These are phyloP conservation scores for Macrocybe gigantea DNA, from an alignment of 768 basidiomycete genomes.

Conservation along the genomic window DNA sequence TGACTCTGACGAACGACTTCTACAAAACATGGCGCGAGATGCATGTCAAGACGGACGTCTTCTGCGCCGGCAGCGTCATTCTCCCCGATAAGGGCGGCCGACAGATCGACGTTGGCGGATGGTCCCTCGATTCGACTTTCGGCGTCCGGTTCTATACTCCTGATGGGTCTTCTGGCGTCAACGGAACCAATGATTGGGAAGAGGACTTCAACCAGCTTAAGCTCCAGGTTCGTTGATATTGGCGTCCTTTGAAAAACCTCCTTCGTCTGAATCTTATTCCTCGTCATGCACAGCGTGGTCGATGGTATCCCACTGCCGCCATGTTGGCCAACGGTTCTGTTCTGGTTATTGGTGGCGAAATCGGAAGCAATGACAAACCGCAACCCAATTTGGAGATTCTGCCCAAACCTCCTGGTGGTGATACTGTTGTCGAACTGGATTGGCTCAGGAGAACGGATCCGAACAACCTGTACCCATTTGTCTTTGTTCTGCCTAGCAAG, in stretches of 20 bases:
- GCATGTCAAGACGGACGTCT: slow-evolving; percentile 74
- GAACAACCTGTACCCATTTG: slow-evolving; percentile 76
- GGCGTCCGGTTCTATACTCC: slow-evolving; percentile 73
- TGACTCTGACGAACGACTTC: slow-evolving; percentile 45
- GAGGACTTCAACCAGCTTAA: slow-evolving; percentile 53
- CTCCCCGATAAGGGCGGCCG: slow-evolving; percentile 71
- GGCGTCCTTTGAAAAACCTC: background rate
- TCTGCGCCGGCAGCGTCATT: slow-evolving; percentile 69
- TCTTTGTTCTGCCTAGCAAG: slow-evolving; percentile 64
- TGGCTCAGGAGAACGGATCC: slow-evolving; percentile 72
- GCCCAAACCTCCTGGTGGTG: slow-evolving; percentile 59
- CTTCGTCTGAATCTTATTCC: slow-evolving; percentile 1
- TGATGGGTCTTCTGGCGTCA: slow-evolving; percentile 59
- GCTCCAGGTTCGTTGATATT: slow-evolving; percentile 45
- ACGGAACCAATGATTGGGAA: slow-evolving; percentile 77
- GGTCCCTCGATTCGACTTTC: slow-evolving; percentile 67
- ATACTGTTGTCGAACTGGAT: slow-evolving; percentile 54
- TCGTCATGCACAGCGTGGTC: slow-evolving; percentile 35
- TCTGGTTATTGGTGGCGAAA: slow-evolving; percentile 71
- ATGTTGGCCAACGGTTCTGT: slow-evolving; percentile 71
- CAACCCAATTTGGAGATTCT: slow-evolving; percentile 69
- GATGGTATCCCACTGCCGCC: slow-evolving; percentile 71
- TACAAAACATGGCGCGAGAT: slow-evolving; percentile 65
- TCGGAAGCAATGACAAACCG: slow-evolving; percentile 59
- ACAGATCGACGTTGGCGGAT: slow-evolving; percentile 60